phyloP scores from a whole-genome alignment of 129 eudicot species.

The Logfia minima region DNA sequence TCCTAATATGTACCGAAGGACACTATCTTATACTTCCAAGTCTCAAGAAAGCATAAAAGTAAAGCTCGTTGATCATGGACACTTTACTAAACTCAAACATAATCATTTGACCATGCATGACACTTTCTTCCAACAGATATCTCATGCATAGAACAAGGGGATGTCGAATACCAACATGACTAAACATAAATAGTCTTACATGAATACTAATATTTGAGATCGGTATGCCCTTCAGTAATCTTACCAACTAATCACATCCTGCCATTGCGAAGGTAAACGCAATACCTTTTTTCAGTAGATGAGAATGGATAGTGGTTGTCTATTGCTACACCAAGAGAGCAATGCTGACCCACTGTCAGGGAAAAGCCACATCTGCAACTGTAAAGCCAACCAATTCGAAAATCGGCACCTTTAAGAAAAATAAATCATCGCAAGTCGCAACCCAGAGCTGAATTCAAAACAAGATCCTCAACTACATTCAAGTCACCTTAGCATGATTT shows the following conservation, averaged over 20 bases:
- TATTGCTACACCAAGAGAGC: conserved; percentile 90
- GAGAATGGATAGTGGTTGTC: conserved; percentile 59
- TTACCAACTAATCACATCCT: conserved; percentile 95
- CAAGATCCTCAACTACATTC: conserved; percentile 28
- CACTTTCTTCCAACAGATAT: conserved; percentile 36
- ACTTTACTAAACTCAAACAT: conserved; percentile 15
- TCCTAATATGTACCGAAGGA: background rate
- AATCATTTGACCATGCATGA: conserved; percentile 38
- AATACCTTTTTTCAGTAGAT: conserved; percentile 83
- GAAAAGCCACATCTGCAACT: conserved; percentile 92
- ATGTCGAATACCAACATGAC: conserved; percentile 33
- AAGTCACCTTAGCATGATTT: conserved; percentile 51
- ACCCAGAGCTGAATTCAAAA: conserved; percentile 58
- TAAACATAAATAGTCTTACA: conserved; percentile 34
- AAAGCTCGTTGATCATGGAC: conserved; percentile 13
- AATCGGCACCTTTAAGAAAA: conserved; percentile 77
- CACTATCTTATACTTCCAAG: conserved; percentile 30
- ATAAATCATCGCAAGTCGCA: conserved; percentile 73
- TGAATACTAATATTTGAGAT: conserved; percentile 55
- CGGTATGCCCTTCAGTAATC: conserved; percentile 91
- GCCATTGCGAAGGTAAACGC: conserved; percentile 62
- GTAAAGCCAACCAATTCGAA: conserved; percentile 94
- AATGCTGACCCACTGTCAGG: conserved; percentile 76
- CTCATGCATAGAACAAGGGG: conserved; percentile 45
- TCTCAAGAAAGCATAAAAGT: conserved; percentile 25